Evolutionary conservation across 192 early-diverging fungal species (phyloP).

Genomic region (Allomyces macrogynus): DNA sequence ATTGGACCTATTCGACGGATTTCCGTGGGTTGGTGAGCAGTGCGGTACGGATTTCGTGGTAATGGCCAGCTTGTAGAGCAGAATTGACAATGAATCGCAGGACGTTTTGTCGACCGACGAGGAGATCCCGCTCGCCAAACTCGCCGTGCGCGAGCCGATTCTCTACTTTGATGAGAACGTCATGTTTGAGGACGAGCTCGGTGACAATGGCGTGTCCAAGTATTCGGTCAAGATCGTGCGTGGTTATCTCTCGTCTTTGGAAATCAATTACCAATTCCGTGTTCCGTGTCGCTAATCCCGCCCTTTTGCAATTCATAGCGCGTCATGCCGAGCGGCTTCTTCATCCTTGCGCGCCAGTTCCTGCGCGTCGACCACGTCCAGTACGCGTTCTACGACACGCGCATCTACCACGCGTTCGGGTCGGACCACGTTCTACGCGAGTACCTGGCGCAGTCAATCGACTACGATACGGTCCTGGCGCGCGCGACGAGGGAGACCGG

Average conservation of each 20-base stretch:
- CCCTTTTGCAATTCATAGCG: slow-evolving; percentile 20
- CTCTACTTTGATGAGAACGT: slow-evolving; percentile 86
- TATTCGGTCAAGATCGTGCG: slow-evolving; percentile 56
- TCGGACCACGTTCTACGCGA: slow-evolving; percentile 39
- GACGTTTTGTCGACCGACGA: slow-evolving; percentile 1
- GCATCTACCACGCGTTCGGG: slow-evolving; percentile 75
- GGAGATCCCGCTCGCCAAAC: slow-evolving; percentile 52
- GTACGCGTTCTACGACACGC: slow-evolving; percentile 74
- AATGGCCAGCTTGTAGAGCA: not conserved
- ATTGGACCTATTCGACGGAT: slow-evolving; percentile 85
- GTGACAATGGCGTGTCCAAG: slow-evolving; percentile 77
- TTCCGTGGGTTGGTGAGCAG: slow-evolving; percentile 42
- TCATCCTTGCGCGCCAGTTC: slow-evolving; percentile 71
- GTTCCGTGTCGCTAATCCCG: too few species aligned
- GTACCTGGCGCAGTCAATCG: slow-evolving; percentile 21
- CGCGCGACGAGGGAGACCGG: too few species aligned
- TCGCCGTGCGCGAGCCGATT: slow-evolving; percentile 64
- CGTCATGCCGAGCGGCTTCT: slow-evolving; percentile 83
- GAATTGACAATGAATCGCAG: not conserved
- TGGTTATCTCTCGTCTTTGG: not conserved
- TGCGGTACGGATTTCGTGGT: slow-evolving; percentile 2
- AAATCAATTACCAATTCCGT: not conserved
- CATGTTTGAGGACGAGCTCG: slow-evolving; percentile 89
- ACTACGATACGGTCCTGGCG: not conserved
- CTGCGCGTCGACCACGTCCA: slow-evolving; percentile 85